phyloP scores from a whole-genome alignment of 2,329 filamentous ascomycete genomes.

The Teratosphaeria gauchensis region DNA sequence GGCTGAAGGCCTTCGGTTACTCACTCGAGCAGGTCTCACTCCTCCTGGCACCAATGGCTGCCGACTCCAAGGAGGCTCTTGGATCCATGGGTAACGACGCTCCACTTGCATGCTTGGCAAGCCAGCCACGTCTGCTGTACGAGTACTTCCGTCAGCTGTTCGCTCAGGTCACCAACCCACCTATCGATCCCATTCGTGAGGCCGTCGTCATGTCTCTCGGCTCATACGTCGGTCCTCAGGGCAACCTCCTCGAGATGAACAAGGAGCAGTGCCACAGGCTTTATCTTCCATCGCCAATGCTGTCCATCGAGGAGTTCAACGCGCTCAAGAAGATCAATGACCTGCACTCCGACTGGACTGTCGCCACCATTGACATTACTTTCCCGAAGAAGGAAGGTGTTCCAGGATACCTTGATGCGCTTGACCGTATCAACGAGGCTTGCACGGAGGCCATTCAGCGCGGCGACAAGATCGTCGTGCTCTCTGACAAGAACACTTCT shows the following conservation, averaged over 20 bases:
- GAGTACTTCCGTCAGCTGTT: slow-evolving; percentile 98
- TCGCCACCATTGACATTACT: slow-evolving; percentile 84
- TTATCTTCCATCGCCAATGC: slow-evolving; percentile 75
- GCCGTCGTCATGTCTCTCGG: slow-evolving; percentile 97
- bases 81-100: slow-evolving; percentile 98
- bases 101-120: slow-evolving; percentile 81
- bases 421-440: slow-evolving; percentile 81
- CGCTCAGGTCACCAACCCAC: slow-evolving; percentile 94
- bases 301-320: slow-evolving; percentile 87
- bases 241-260: slow-evolving; percentile 91
- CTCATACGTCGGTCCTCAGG: slow-evolving; percentile 91
- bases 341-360: slow-evolving; percentile 70
- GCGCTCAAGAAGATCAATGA: slow-evolving; percentile 67
- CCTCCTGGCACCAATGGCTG: slow-evolving; percentile 88
- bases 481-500: slow-evolving; percentile 81
- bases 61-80: slow-evolving; percentile 91
- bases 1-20: slow-evolving; percentile 82
- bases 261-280: slow-evolving; percentile 78
- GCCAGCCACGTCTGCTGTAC: slow-evolving; percentile 77
- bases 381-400: slow-evolving; percentile 80
- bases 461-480: slow-evolving; percentile 73
- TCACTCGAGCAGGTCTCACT: slow-evolving; percentile 91
- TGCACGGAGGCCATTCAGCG: slow-evolving; percentile 75
- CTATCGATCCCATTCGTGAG: slow-evolving; percentile 93
- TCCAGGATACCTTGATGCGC: slow-evolving; percentile 72